Evolutionary conservation across 129 eudicot species (phyloP).

Genomic region (Flaveria sonorensis): DNA sequence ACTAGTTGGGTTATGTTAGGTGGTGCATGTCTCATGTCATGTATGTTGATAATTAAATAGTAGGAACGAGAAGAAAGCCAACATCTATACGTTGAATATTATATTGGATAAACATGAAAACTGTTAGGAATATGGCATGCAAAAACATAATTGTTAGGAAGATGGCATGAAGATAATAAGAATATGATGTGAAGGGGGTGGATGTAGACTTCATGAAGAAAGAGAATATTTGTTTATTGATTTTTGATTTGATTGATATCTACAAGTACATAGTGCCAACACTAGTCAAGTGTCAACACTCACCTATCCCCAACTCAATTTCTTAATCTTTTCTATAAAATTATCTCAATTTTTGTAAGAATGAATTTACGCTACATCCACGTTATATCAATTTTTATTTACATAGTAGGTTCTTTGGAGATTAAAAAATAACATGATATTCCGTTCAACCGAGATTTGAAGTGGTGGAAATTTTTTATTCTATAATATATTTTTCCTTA

Average conservation of each 20-base stretch:
- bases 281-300: background rate
- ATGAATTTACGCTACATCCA: too few species aligned
- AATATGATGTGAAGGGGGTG: slow-evolving; percentile 7
- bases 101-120: slow-evolving; percentile 3
- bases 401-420: too few species aligned
- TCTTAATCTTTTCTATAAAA: background rate
- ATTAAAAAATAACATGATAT: too few species aligned
- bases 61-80: background rate
- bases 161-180: background rate
- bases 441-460: too few species aligned
- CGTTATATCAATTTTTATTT: too few species aligned
- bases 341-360: too few species aligned
- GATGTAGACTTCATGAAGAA: slow-evolving; percentile 22
- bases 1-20: background rate
- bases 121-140: slow-evolving; percentile 28
- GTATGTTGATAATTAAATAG: slow-evolving; percentile 13
- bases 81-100: background rate
- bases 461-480: too few species aligned
- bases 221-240: slow-evolving; percentile 15
- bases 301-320: background rate
- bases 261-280: slow-evolving; percentile 22
- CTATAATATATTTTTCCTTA: too few species aligned
- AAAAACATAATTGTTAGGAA: slow-evolving; percentile 21
- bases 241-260: slow-evolving; percentile 17
- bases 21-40: slow-evolving; percentile 6